A percentile compares a stretch with the other conserved stretches of the same genome.
Conservation (phyloP, 768 basidiomycete genomes). For the Xerocomellus amylosporus region DNA sequence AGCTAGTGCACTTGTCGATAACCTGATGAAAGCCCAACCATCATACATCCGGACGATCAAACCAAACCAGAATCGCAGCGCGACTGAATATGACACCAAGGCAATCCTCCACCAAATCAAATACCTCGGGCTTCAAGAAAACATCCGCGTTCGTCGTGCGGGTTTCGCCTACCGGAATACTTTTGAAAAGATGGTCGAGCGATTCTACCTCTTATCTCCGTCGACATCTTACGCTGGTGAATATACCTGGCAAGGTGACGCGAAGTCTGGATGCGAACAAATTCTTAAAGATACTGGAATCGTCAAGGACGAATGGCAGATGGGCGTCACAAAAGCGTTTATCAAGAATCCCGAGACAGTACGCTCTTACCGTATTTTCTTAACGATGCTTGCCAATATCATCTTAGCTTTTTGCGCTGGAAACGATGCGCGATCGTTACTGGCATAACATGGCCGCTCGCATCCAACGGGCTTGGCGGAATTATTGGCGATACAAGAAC, state of each 20-base stretch:
- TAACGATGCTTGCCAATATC: background rate
- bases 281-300: slow-evolving; percentile 96
- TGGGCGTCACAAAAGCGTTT: slow-evolving; percentile 98
- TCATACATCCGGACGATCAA: slow-evolving; percentile 99
- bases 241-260: slow-evolving; percentile 92
- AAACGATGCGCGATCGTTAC: slow-evolving; percentile 98
- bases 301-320: slow-evolving; percentile 97
- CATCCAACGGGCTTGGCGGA: slow-evolving; percentile 94
- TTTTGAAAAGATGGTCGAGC: slow-evolving; percentile 98
- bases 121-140: slow-evolving; percentile 97
- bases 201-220: slow-evolving; percentile 94
- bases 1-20: slow-evolving; percentile 95
- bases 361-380: slow-evolving; percentile 24
- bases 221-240: slow-evolving; percentile 98
- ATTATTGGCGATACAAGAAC: slow-evolving; percentile 92
- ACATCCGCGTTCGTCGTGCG: slow-evolving; percentile 94
- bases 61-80: slow-evolving; percentile 93
- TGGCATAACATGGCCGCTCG: slow-evolving; percentile 99
- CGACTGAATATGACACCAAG: slow-evolving; percentile 89
- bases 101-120: slow-evolving; percentile 99
- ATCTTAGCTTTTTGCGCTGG: slow-evolving; percentile 86
- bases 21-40: slow-evolving; percentile 95
- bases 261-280: slow-evolving; percentile 86
- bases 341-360: slow-evolving; percentile 99
- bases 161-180: slow-evolving; percentile 98